phyloP scores from a whole-genome alignment of 2,329 filamentous ascomycete species.

The Fusarium sambucinum region DNA sequence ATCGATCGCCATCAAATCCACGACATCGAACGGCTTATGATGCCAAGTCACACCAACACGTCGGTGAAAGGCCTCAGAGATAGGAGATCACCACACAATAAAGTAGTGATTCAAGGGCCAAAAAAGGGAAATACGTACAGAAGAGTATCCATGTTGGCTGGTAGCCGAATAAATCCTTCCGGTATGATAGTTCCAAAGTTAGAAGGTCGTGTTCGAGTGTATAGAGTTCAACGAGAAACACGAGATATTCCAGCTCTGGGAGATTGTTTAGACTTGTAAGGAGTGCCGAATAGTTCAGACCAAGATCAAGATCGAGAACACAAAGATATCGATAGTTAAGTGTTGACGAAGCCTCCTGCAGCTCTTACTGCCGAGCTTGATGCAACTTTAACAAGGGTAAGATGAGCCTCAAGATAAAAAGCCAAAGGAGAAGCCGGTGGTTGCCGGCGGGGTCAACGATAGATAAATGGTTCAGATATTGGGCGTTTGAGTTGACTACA shows the following conservation, averaged over 20 bases:
- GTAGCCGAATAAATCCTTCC: conserved; percentile 23
- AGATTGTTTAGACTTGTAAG: background rate
- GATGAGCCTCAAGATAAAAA: conserved; percentile 11
- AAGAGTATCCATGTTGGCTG: conserved; percentile 68
- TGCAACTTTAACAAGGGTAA: conserved; percentile 17
- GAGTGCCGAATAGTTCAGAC: background rate
- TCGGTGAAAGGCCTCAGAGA: conserved; percentile 1
- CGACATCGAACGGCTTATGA: background rate
- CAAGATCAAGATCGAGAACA: background rate
- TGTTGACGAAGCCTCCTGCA: conserved; percentile 5
- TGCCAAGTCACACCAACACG: background rate
- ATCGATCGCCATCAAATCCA: background rate
- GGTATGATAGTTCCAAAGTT: conserved; percentile 1
- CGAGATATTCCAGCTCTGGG: background rate
- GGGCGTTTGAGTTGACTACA: conserved; percentile 14
- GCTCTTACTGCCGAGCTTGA: conserved; percentile 4
- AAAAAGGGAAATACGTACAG: conserved; percentile 62
- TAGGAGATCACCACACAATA: background rate
- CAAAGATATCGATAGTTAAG: background rate
- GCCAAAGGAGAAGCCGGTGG: conserved; percentile 25
- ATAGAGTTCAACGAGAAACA: conserved; percentile 6
- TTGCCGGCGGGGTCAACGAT: conserved; percentile 28
- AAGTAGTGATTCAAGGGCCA: background rate
- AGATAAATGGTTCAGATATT: conserved; percentile 6
- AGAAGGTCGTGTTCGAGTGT: conserved; percentile 6